phyloP scores from a whole-genome alignment of 1,139 yeast species.

The Yamadazyma triangularis region DNA sequence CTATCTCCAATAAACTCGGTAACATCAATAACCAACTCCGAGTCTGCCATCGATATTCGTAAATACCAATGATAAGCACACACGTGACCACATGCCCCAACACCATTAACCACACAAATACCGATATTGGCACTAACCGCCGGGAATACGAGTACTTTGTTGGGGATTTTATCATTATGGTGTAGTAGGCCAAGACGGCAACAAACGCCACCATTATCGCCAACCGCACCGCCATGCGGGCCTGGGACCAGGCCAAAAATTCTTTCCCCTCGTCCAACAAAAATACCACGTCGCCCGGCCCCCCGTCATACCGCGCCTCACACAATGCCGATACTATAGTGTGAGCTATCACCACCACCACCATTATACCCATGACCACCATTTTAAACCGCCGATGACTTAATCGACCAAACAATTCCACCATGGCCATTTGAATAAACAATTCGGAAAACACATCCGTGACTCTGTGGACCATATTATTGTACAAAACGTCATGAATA shows the following conservation, averaged over 20 bases:
- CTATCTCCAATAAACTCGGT: constrained; percentile 34
- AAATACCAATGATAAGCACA: constrained; percentile 23
- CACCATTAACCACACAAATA: constrained; percentile 33
- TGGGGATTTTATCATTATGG: constrained; percentile 22
- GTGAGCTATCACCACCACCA: constrained; percentile 15
- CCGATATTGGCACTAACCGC: constrained; percentile 37
- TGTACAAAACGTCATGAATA: constrained; percentile 26
- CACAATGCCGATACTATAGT: constrained; percentile 10
- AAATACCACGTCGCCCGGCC: constrained; percentile 5
- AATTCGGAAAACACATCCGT: constrained; percentile 28
- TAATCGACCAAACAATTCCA: constrained; percentile 29
- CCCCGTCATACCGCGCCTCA: constrained; percentile 6
- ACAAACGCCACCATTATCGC: constrained; percentile 25
- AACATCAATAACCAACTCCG: constrained; percentile 38
- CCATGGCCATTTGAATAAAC: constrained; percentile 36
- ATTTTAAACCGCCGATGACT: constrained; percentile 19
- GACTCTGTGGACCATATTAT: constrained; percentile 23
- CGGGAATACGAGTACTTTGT: constrained; percentile 30
- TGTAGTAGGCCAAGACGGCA: constrained; percentile 23
- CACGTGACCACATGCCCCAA: constrained; percentile 23
- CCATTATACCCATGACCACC: constrained; percentile 14
- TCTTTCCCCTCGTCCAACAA: neutral
- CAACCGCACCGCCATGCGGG: constrained; percentile 18
- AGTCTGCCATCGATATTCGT: constrained; percentile 26
- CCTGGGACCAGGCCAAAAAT: constrained; percentile 19